These are phyloP conservation scores for Phanerochaete sordida DNA, from an alignment of 768 basidiomycete species.

Conservation along the genomic window DNA sequence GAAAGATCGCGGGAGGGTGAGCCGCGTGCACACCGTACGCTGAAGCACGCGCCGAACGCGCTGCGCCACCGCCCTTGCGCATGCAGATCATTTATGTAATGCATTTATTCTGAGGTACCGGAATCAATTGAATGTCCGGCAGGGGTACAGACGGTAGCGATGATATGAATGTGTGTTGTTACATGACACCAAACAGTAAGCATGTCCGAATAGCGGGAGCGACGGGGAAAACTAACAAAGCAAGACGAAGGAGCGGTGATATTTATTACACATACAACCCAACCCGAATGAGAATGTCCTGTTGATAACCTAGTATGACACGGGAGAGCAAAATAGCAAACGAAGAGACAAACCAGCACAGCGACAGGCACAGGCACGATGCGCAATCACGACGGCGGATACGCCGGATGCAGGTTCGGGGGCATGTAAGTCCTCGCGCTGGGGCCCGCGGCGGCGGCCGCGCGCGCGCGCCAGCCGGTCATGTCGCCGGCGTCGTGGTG, in stretches of 20 bases:
- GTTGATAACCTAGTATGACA: neutral
- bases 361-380: neutral
- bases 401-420: neutral
- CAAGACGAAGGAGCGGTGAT: neutral
- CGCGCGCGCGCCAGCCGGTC: neutral
- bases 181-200: neutral
- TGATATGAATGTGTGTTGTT: neutral
- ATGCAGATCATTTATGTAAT: neutral
- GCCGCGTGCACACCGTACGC: neutral
- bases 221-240: neutral
- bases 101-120: neutral
- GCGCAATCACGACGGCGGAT: neutral
- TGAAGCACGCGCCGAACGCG: no score
- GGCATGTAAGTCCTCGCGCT: neutral
- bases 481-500: neutral
- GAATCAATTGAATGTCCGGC: no score
- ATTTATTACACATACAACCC: neutral
- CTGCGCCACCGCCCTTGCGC: neutral
- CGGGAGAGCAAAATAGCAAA: neutral
- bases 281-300: neutral
- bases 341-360: neutral
- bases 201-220: neutral
- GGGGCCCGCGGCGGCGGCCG: slow-evolving; percentile 5
- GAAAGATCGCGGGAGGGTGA: slow-evolving; percentile 27
- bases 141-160: neutral